These are phyloP conservation scores for Penicillium psychrofluorescens DNA, from an alignment of 495 filamentous ascomycete genomes.

Conservation along the genomic window DNA sequence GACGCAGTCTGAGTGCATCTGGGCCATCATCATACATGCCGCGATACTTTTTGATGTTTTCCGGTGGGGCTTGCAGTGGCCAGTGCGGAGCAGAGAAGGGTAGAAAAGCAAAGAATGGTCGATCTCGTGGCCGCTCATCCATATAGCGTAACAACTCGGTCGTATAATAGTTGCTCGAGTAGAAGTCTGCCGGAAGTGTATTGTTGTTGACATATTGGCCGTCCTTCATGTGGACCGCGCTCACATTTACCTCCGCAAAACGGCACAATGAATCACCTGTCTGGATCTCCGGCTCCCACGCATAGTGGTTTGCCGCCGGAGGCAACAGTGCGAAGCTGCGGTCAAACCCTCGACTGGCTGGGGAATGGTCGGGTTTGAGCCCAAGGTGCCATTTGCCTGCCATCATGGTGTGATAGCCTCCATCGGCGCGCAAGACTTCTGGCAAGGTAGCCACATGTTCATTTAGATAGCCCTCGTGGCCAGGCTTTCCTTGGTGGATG, in stretches of 20 bases:
- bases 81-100: slow-evolving; percentile 41
- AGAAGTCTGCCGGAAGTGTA: slow-evolving; percentile 28
- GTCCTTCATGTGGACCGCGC: background rate
- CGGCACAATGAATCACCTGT: background rate
- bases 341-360: no score
- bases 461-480: slow-evolving; percentile 51
- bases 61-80: slow-evolving; percentile 32
- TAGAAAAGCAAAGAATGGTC: slow-evolving; percentile 38
- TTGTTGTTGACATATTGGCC: slow-evolving; percentile 8
- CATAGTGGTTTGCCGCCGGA: no score
- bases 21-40: slow-evolving; percentile 37
- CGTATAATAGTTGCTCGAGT: slow-evolving; percentile 28
- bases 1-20: slow-evolving; percentile 22
- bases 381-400: slow-evolving; percentile 39
- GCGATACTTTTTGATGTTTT: slow-evolving; percentile 27
- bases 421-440: slow-evolving; percentile 39
- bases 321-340: no score
- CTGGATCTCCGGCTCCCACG: background rate
- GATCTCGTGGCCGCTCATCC: slow-evolving; percentile 29
- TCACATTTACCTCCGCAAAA: slow-evolving; percentile 1
- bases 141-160: slow-evolving; percentile 32
- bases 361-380: slow-evolving; percentile 3
- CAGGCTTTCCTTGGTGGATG: slow-evolving; percentile 28
- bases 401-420: slow-evolving; percentile 45
- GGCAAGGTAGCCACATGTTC: slow-evolving; percentile 42